Conservation (phyloP, 176 grass and related monocot species). For the Dendrocalamus sinicus region DNA sequence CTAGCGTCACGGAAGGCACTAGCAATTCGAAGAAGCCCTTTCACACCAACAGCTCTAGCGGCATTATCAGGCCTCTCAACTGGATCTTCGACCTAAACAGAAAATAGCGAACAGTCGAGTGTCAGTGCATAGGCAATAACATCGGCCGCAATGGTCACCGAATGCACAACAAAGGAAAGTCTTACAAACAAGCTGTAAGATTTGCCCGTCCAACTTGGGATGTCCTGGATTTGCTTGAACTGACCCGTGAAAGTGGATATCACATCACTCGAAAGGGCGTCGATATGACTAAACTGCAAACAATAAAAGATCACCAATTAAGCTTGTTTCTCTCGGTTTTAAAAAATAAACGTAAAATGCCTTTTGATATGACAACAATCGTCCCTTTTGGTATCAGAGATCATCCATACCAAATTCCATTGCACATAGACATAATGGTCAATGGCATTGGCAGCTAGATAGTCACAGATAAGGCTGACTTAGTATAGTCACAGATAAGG, state of each 20-base stretch:
- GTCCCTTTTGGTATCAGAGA: neutral
- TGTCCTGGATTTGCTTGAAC: constrained; percentile 46
- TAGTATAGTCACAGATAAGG: constrained; percentile 9
- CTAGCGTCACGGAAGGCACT: constrained; percentile 45
- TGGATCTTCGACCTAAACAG: constrained; percentile 76
- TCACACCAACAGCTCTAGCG: constrained; percentile 59
- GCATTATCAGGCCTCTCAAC: constrained; percentile 77
- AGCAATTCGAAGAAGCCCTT: constrained; percentile 53
- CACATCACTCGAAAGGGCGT: constrained; percentile 46
- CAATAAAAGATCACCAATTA: constrained; percentile 24
- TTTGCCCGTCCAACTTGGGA: constrained; percentile 48
- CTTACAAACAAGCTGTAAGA: constrained; percentile 73
- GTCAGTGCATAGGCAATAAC: constrained; percentile 22
- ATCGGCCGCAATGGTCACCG: neutral
- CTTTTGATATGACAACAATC: constrained; percentile 2
- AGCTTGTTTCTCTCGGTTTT: neutral
- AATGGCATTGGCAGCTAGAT: neutral
- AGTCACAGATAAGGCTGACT: constrained; percentile 8
- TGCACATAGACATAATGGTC: neutral
- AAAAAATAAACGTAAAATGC: constrained; percentile 18
- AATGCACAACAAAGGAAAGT: constrained; percentile 9
- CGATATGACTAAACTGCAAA: constrained; percentile 61
- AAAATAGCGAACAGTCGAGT: constrained; percentile 19
- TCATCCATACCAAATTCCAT: constrained; percentile 13
- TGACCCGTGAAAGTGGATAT: constrained; percentile 77